Conservation (phyloP, 139 green algal genomes). For the Chlorella sp. region DNA sequence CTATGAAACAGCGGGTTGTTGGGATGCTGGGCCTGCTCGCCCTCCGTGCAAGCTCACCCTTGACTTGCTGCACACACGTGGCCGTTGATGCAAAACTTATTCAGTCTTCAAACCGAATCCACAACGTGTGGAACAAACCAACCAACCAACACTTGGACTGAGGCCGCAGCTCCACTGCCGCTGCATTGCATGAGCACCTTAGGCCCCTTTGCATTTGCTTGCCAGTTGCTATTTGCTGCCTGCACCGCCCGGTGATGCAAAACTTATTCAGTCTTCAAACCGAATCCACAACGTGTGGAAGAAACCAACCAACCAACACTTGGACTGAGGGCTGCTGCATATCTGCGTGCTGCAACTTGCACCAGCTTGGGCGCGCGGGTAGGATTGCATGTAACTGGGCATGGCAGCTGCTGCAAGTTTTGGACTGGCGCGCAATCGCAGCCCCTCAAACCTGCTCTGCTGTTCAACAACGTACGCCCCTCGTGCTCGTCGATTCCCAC, state of each 20-base stretch:
- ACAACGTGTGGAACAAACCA: slow-evolving; percentile 18
- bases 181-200: background rate
- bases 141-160: slow-evolving; percentile 52
- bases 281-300: slow-evolving; percentile 38
- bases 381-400: no score
- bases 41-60: background rate
- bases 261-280: slow-evolving; percentile 77
- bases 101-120: slow-evolving; percentile 76
- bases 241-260: slow-evolving; percentile 49
- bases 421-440: no score
- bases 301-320: slow-evolving; percentile 39
- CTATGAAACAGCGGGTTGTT: background rate
- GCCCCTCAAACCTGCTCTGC: background rate
- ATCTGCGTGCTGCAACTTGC: no score
- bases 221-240: no score
- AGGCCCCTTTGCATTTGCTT: background rate
- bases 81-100: slow-evolving; percentile 56
- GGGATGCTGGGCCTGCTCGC: background rate
- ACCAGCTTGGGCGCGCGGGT: no score
- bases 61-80: background rate
- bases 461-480: no score
- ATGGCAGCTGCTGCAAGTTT: background rate
- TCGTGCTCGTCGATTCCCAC: no score
- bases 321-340: slow-evolving; percentile 12
- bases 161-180: slow-evolving; percentile 3